Conservation (phyloP, 2,329 filamentous ascomycete species). For the Fusarium agapanthi region DNA sequence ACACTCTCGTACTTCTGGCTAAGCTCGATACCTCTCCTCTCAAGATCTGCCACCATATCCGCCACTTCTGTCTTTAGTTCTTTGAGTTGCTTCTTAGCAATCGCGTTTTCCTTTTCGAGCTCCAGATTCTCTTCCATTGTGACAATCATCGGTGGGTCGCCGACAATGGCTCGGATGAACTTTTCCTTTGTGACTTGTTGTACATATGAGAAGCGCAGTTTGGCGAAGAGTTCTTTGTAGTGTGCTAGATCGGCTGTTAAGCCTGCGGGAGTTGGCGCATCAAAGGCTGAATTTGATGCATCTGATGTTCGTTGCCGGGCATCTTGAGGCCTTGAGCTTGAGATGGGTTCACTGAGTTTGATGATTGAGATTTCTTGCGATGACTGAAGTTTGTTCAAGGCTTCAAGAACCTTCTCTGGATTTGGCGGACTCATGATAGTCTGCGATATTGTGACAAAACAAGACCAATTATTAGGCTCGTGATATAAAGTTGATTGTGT, state of each 20-base stretch:
- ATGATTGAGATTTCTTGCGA: constrained; percentile 76
- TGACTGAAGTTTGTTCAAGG: constrained; percentile 63
- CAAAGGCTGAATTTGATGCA: constrained; percentile 70
- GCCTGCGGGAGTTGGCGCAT: constrained; percentile 76
- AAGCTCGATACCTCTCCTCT: constrained; percentile 68
- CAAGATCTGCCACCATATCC: constrained; percentile 76
- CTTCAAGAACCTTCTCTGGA: constrained; percentile 54
- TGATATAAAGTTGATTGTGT: not conserved
- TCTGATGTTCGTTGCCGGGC: constrained; percentile 72
- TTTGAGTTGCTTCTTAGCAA: constrained; percentile 79
- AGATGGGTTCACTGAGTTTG: constrained; percentile 78
- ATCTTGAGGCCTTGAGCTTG: constrained; percentile 56
- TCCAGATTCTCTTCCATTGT: constrained; percentile 82
- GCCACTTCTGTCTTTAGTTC: constrained; percentile 82
- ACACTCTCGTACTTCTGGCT: constrained; percentile 62
- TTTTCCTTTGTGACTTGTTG: constrained; percentile 99
- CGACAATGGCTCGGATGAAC: constrained; percentile 91
- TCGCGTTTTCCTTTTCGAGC: constrained; percentile 73
- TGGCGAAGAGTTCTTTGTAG: constrained; percentile 95
- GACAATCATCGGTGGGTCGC: constrained; percentile 87
- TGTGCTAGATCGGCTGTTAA: constrained; percentile 86
- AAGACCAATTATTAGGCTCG: not conserved
- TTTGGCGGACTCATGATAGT: constrained; percentile 45
- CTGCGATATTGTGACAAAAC: no score
- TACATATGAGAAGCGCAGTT: constrained; percentile 95